Evolutionary conservation across 2,329 filamentous ascomycete species (phyloP), one percentile per base, ranked within the genome.

Genomic region (Diaporthe australafricana): DNA sequence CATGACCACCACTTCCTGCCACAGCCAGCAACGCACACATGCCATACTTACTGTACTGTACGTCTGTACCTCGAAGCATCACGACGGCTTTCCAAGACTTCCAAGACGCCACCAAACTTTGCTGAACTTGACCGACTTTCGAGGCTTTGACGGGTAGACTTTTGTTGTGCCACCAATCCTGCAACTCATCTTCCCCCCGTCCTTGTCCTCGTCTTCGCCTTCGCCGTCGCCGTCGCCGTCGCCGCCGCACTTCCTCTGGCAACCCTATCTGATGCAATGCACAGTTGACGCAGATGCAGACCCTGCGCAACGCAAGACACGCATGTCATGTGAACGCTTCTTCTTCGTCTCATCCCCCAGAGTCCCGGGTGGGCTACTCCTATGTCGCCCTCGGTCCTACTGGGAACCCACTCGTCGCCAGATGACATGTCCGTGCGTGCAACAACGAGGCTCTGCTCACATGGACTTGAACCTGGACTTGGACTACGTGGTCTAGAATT

Each of bases 181-280:
- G 20, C 8, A n/a, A 62, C 17, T n/a, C 12, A 20, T 22, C 17
- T 48, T 32, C 17, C 6, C 38, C 38, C 14, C 38, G 38, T 47
- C 27, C 40, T 25, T 20, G 47, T 50, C 9, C n/a, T 50, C n/a
- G 47, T 14, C 30, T 52, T 60, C 30, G 22, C 47, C 45, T 22
- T 35, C 22, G 22, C 11, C 55, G 25, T 42, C 35, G 50, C 48
- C 20, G 27, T 67, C 48, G 38, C 35, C 63, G 42, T 55, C 42
- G 52, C 52, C 56, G 56, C 56, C 48, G 42, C 32, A 60, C 42
- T 56, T 45, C 27, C 27, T 57, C 25, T 32, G 11, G 48, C 65
- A 38, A 50, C 60, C 60, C 45, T 38, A 25, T 40, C 40, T 60
- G 55, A 55, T 73, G 71, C 68, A 73, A 56, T 73, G 71, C 68